Percentiles rank a stretch among this genome's conserved stretches.
Evolutionary conservation across 257 asterid genomes (phyloP).

Genomic region (Thymus mandschuricus): DNA sequence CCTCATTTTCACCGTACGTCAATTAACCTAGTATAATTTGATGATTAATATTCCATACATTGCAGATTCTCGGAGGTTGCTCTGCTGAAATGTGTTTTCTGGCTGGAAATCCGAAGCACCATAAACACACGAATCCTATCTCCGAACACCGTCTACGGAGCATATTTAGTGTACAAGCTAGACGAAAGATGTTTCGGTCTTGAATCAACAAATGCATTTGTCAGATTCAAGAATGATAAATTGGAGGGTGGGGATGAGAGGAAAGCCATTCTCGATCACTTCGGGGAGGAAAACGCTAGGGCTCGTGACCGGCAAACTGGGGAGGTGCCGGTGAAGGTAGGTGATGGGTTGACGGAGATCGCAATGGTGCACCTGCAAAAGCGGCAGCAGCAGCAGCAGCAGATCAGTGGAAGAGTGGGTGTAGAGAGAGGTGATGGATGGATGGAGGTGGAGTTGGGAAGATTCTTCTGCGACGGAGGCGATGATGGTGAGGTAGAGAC

Average conservation of each 20-base stretch:
- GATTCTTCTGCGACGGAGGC: slow-evolving; percentile 26
- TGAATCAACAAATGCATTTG: slow-evolving; percentile 10
- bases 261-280: slow-evolving; percentile 22
- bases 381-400: neutral
- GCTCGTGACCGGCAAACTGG: slow-evolving; percentile 3
- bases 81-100: slow-evolving; percentile 16
- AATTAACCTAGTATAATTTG: too few species aligned
- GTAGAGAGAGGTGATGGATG: slow-evolving; percentile 25
- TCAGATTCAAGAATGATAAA: slow-evolving; percentile 6
- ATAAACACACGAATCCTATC: slow-evolving; percentile 15
- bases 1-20: neutral
- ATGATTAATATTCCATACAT: too few species aligned
- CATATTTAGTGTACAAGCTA: slow-evolving; percentile 31
- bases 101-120: slow-evolving; percentile 23
- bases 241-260: neutral
- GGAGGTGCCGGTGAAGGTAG: slow-evolving; percentile 28
- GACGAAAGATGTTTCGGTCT: neutral
- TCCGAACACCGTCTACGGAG: neutral
- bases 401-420: slow-evolving; percentile 14
- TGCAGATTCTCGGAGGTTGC: slow-evolving; percentile 43
- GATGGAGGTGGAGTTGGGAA: slow-evolving; percentile 39
- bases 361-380: slow-evolving; percentile 18
- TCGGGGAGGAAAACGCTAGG: neutral
- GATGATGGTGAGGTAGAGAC: slow-evolving; percentile 43
- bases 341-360: neutral